Evolutionary conservation across 2,329 filamentous ascomycete species (phyloP).

Genomic region (Calycina herbarum): DNA sequence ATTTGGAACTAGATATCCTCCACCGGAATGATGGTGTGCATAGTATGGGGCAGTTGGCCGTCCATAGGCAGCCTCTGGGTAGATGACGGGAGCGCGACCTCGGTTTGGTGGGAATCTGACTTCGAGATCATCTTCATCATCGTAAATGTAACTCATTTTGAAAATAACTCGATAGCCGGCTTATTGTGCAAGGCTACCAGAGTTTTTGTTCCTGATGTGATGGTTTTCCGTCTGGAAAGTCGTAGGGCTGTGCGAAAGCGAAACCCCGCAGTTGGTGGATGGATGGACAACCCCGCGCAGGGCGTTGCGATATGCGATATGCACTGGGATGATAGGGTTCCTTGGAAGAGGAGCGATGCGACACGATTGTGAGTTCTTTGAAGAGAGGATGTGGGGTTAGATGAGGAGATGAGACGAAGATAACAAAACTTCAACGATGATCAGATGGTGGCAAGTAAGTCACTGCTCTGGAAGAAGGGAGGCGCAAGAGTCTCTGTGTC

Average conservation of each 20-base stretch:
- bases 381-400: not conserved
- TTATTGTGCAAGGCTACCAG: conserved; percentile 14
- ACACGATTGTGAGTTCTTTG: not conserved
- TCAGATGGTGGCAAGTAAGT: not conserved
- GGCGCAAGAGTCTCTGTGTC: conserved; percentile 5
- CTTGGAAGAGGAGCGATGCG: not conserved
- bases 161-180: not conserved
- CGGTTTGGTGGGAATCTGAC: conserved; percentile 42
- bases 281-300: conserved; percentile 10
- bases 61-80: conserved; percentile 14
- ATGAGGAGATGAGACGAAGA: not conserved
- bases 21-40: conserved; percentile 5
- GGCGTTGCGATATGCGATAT: not conserved
- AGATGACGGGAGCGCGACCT: conserved; percentile 5
- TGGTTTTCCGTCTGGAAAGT: not conserved
- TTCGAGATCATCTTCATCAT: conserved; percentile 58
- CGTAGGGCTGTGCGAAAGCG: conserved; percentile 16
- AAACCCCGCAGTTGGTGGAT: conserved; percentile 13
- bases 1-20: conserved; percentile 20
- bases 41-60: conserved; percentile 14
- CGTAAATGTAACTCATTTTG: conserved; percentile 43
- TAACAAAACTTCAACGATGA: not conserved
- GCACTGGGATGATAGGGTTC: not conserved
- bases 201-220: not conserved
- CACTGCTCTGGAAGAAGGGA: conserved; percentile 4